Evolutionary conservation across 192 early-diverging fungal species (phyloP).

Genomic region (Mortierella claussenii): DNA sequence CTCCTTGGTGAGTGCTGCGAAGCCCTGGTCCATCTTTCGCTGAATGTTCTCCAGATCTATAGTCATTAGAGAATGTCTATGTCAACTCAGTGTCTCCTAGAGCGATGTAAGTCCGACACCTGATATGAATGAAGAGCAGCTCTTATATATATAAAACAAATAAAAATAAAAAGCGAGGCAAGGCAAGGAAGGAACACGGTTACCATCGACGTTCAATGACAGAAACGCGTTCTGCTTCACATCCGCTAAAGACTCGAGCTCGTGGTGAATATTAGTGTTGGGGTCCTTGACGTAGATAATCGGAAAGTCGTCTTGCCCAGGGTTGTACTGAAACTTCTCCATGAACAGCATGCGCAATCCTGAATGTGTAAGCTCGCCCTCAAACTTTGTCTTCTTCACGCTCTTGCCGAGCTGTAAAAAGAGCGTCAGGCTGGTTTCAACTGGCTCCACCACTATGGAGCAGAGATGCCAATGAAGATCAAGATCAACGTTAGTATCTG

Average conservation of each 20-base stretch:
- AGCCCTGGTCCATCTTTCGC: slow-evolving; percentile 56
- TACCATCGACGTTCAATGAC: slow-evolving; percentile 65
- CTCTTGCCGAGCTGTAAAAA: slow-evolving; percentile 74
- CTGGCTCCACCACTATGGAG: slow-evolving; percentile 5
- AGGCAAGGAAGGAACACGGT: too few relatives aligned
- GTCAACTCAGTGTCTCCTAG: not conserved
- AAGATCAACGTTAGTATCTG: too few relatives aligned
- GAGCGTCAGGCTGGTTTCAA: slow-evolving; percentile 52
- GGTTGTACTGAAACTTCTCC: slow-evolving; percentile 73
- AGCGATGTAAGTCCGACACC: too few relatives aligned
- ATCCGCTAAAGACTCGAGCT: slow-evolving; percentile 71
- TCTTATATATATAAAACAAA: too few relatives aligned
- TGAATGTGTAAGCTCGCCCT: slow-evolving; percentile 65
- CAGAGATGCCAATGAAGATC: too few relatives aligned
- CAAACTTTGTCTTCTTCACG: slow-evolving; percentile 64
- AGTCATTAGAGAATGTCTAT: not conserved
- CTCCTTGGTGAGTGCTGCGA: slow-evolving; percentile 53
- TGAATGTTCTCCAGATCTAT: slow-evolving; percentile 57
- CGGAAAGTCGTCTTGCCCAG: slow-evolving; percentile 72
- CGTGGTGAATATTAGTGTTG: slow-evolving; percentile 64
- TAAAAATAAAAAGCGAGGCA: too few relatives aligned
- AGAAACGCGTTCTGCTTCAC: slow-evolving; percentile 67
- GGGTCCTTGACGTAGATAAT: slow-evolving; percentile 75
- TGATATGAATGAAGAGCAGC: too few relatives aligned
- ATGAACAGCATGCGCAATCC: slow-evolving; percentile 77